Conservation (phyloP, 2,329 filamentous ascomycete genomes). For the Didymella lethalis region DNA sequence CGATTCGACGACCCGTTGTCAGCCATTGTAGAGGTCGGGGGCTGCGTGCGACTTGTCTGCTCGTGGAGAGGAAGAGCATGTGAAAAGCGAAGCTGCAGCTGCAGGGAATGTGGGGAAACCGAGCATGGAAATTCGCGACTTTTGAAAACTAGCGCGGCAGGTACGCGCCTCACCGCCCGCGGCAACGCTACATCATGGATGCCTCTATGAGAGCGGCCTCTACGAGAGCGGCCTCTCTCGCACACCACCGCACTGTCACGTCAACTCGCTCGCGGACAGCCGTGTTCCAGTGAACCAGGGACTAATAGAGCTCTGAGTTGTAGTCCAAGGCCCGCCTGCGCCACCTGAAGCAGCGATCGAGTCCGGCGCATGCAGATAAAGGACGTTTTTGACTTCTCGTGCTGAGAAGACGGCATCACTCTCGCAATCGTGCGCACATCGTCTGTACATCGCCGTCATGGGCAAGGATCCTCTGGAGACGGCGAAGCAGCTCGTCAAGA, state of each 20-base stretch:
- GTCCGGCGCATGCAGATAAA: slow-evolving; percentile 23
- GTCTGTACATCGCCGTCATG: slow-evolving; percentile 25
- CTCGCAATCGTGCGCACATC: not conserved
- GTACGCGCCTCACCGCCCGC: slow-evolving; percentile 32
- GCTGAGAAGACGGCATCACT: slow-evolving; percentile 11
- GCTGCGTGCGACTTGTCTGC: slow-evolving; percentile 32
- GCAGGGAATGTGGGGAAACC: slow-evolving; percentile 24
- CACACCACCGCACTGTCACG: slow-evolving; percentile 26
- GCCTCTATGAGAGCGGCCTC: slow-evolving; percentile 17
- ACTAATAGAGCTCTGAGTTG: slow-evolving; percentile 1
- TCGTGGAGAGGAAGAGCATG: slow-evolving; percentile 38
- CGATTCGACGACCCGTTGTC: slow-evolving; percentile 30
- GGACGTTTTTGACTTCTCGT: slow-evolving; percentile 6
- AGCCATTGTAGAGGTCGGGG: slow-evolving; percentile 36
- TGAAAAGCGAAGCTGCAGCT: slow-evolving; percentile 16
- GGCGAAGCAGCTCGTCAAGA: slow-evolving; percentile 82
- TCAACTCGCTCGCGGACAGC: slow-evolving; percentile 26
- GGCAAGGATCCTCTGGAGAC: slow-evolving; percentile 65
- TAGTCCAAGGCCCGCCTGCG: slow-evolving; percentile 10
- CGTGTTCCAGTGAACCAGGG: slow-evolving; percentile 14
- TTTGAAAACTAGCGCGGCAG: slow-evolving; percentile 34
- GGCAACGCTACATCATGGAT: slow-evolving; percentile 26
- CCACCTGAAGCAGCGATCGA: slow-evolving; percentile 8
- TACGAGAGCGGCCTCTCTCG: slow-evolving; percentile 16
- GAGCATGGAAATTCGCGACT: slow-evolving; percentile 30